Base-by-base conservation (phyloP, 371 early-diverging fungal genomes). In the Rhizopus sp. region DNA sequence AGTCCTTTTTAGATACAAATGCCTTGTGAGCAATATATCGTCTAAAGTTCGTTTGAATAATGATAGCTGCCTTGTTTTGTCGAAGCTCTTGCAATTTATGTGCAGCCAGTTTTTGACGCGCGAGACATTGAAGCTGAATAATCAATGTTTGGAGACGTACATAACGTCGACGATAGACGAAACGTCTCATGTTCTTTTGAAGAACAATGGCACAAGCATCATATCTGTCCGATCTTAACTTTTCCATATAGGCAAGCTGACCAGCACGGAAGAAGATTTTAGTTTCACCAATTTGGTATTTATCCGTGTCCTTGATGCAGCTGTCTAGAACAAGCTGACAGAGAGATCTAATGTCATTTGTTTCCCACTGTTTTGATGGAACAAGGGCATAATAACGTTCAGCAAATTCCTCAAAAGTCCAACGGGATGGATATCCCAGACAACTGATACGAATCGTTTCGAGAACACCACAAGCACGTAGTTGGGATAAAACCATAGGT, bases 241-340 rank as follows among this genome's bases (percentile, higher is more conserved):
- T 94, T 64, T 97, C 98, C 63, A 98, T 71, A 55, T 81, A 85
- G n/a, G 98, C 98, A 38, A 98, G 77, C 67, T 73, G 92, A 42
- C 99, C 99, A 16, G 99, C 93, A 13, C 97, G 90, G 91, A 99
- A 98, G 75, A 99, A 99, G 47, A 99, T 91, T 74, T 96, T 99
- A 5, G 97, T 96, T 41, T 86, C 69, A 57, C 99, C 99, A 17
- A 99, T 76, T 76, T 97, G 98, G 72, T 90, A 99, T 64, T 92
- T 89, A 66, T 93, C 94, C 7, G 72, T 67, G 60, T 91, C 90
- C 39, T 69, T 69, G 51, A 97, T 88, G 10, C 86, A 75, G 7
- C 67, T 68, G 40, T 84, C 78, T 8, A 95, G 83, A 63, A 96
- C 89, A 34, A 73, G 69, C 15, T 71, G 65, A 61, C 87, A 86